A percentile compares a stretch with the other conserved stretches of the same genome.
These are phyloP conservation scores for Penicillium bialowiezense DNA, from an alignment of 495 filamentous ascomycete species.

Conservation along the genomic window DNA sequence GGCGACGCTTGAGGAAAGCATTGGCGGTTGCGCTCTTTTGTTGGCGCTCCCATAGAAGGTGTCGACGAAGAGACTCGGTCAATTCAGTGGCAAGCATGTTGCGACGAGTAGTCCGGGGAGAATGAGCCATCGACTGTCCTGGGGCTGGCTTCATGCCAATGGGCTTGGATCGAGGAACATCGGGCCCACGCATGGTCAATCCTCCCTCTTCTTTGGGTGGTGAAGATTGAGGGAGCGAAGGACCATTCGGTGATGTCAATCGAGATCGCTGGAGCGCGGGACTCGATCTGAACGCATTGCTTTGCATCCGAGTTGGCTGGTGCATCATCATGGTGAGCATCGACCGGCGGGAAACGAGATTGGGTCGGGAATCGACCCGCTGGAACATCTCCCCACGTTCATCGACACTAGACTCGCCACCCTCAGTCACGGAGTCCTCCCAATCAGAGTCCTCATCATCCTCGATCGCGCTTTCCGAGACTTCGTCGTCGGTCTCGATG, in stretches of 20 bases:
- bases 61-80: slow-evolving; percentile 72
- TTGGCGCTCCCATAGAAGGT: slow-evolving; percentile 82
- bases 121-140: slow-evolving; percentile 66
- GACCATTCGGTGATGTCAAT: slow-evolving; percentile 67
- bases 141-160: slow-evolving; percentile 64
- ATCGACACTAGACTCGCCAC: slow-evolving; percentile 74
- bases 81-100: slow-evolving; percentile 97
- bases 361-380: slow-evolving; percentile 83
- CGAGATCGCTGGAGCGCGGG: slow-evolving; percentile 79
- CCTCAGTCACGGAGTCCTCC: slow-evolving; percentile 92
- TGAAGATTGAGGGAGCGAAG: slow-evolving; percentile 71
- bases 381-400: slow-evolving; percentile 73
- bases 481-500: slow-evolving; percentile 68
- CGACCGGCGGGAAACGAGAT: slow-evolving; percentile 81
- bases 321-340: slow-evolving; percentile 88
- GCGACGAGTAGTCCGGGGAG: slow-evolving; percentile 86
- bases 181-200: slow-evolving; percentile 69
- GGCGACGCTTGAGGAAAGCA: slow-evolving; percentile 84
- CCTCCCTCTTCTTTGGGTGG: slow-evolving; percentile 64
- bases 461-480: slow-evolving; percentile 81
- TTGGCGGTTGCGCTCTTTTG: slow-evolving; percentile 87
- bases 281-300: slow-evolving; percentile 66
- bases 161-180: slow-evolving; percentile 77
- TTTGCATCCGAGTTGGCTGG: slow-evolving; percentile 51
- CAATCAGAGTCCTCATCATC: slow-evolving; percentile 86